Percentiles rank a stretch among this genome's conserved stretches.
Conservation (phyloP, 371 early-diverging fungal species). For the Mortierella sp. region DNA sequence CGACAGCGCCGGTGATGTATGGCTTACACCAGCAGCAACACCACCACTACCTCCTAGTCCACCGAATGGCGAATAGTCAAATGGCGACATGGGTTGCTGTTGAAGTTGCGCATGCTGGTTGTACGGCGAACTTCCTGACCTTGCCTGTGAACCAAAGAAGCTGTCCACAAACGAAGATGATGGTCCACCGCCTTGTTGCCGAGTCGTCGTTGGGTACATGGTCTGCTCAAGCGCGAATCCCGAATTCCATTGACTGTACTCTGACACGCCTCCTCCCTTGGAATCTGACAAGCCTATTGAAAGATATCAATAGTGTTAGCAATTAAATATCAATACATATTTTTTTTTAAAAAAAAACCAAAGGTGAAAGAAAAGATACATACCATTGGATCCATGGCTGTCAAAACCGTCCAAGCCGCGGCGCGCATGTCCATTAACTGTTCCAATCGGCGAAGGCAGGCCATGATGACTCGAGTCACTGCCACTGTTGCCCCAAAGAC, state of each 20-base stretch:
- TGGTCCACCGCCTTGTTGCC: slow-evolving; percentile 19
- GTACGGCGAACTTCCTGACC: slow-evolving; percentile 20
- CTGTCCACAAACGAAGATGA: slow-evolving; percentile 38
- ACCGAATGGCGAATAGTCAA: slow-evolving; percentile 38
- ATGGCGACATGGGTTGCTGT: slow-evolving; percentile 22
- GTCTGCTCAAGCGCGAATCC: slow-evolving; percentile 46
- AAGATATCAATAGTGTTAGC: not conserved
- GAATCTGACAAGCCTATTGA: slow-evolving; percentile 25
- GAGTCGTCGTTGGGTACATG: slow-evolving; percentile 36
- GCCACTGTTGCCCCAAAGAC: slow-evolving; percentile 31
- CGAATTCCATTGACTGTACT: slow-evolving; percentile 58
- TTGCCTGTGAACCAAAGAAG: slow-evolving; percentile 39
- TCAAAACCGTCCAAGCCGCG: slow-evolving; percentile 46
- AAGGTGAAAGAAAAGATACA: not conserved
- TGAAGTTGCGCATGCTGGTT: slow-evolving; percentile 19
- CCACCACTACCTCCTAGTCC: slow-evolving; percentile 18
- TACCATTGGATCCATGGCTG: slow-evolving; percentile 34
- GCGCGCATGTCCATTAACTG: slow-evolving; percentile 46
- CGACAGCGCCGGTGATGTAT: not conserved
- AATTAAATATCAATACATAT: not conserved
- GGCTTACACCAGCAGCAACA: not conserved
- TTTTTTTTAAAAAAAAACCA: not conserved
- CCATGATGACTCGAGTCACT: slow-evolving; percentile 20
- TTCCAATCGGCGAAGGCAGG: slow-evolving; percentile 52
- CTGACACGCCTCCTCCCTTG: slow-evolving; percentile 32